Conservation (phyloP, 441 rosid species). For the Erodium texanum region DNA sequence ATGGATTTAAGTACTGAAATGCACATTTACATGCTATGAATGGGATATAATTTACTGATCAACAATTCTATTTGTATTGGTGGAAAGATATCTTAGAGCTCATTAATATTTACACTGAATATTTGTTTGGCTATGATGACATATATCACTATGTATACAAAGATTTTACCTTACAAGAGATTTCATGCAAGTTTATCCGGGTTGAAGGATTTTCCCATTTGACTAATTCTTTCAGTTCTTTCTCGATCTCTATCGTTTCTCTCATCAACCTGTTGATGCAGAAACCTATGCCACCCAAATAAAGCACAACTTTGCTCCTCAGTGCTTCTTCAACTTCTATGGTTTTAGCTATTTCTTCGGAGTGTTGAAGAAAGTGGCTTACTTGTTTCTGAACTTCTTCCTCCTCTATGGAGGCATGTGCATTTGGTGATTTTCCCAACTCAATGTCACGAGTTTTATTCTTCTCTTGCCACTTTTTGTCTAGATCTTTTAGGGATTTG, state of each 20-base stretch:
- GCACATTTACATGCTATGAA: background rate
- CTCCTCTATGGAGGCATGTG: constrained; percentile 14
- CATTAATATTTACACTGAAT: background rate
- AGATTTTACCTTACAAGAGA: constrained; percentile 21
- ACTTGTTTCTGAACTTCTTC: constrained; percentile 22
- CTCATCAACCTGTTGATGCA: constrained; percentile 43
- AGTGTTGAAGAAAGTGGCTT: constrained; percentile 25
- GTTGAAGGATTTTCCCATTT: constrained; percentile 35
- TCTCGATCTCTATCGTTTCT: constrained; percentile 41
- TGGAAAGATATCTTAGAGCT: background rate
- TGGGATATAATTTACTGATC: background rate
- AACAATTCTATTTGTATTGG: too few species aligned
- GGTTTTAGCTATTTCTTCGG: constrained; percentile 23
- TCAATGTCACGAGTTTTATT: constrained; percentile 39
- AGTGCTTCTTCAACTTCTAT: constrained; percentile 29
- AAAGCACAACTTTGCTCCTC: constrained; percentile 32
- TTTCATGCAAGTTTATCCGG: constrained; percentile 22
- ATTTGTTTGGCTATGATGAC: background rate
- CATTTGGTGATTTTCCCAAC: constrained; percentile 28
- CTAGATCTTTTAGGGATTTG: constrained; percentile 27
- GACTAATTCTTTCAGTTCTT: constrained; percentile 36
- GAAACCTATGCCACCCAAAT: constrained; percentile 42
- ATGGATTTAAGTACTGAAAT: too few species aligned
- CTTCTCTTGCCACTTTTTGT: constrained; percentile 26
- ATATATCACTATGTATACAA: constrained; percentile 6